Percentiles rank a stretch among this genome's conserved stretches.
phyloP scores from a whole-genome alignment of 164 flowering plant species.

The Echeveria elegans region DNA sequence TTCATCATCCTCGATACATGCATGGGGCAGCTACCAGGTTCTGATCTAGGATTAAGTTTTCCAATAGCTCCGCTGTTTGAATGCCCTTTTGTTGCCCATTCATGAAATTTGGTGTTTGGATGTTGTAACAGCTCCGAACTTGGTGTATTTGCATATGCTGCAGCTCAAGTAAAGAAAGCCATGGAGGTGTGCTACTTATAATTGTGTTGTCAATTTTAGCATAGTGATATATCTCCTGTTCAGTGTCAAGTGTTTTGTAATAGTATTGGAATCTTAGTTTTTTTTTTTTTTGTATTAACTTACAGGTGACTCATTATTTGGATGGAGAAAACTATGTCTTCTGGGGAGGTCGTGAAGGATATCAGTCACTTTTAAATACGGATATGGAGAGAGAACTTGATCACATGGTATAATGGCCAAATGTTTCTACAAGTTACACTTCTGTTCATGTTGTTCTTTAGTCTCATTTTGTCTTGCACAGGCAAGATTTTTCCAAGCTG shows the following conservation, averaged over 20 bases:
- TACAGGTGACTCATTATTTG: slow-evolving; percentile 87
- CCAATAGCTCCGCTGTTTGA: neutral
- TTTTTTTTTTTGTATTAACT: neutral
- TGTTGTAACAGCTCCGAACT: slow-evolving; percentile 60
- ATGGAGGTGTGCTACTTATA: slow-evolving; percentile 61
- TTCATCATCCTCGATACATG: slow-evolving; percentile 94
- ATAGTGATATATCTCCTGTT: neutral
- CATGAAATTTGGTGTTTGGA: neutral
- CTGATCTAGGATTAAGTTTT: neutral
- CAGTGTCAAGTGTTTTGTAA: neutral
- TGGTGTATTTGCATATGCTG: slow-evolving; percentile 84
- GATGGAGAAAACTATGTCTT: slow-evolving; percentile 96
- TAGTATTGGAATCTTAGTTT: neutral
- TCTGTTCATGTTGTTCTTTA: neutral
- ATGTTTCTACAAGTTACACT: neutral
- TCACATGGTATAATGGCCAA: slow-evolving; percentile 54
- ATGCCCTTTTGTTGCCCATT: neutral
- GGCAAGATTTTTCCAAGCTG: slow-evolving; percentile 83
- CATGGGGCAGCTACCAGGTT: slow-evolving; percentile 98
- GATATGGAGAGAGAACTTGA: slow-evolving; percentile 95
- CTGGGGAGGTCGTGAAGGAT: slow-evolving; percentile 99
- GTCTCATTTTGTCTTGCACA: slow-evolving; percentile 16
- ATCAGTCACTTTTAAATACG: slow-evolving; percentile 84
- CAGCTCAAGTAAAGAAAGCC: slow-evolving; percentile 98
- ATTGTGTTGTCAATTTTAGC: neutral